phyloP scores from a whole-genome alignment of 108 stramenopile species.

The Ochromonas danica region DNA sequence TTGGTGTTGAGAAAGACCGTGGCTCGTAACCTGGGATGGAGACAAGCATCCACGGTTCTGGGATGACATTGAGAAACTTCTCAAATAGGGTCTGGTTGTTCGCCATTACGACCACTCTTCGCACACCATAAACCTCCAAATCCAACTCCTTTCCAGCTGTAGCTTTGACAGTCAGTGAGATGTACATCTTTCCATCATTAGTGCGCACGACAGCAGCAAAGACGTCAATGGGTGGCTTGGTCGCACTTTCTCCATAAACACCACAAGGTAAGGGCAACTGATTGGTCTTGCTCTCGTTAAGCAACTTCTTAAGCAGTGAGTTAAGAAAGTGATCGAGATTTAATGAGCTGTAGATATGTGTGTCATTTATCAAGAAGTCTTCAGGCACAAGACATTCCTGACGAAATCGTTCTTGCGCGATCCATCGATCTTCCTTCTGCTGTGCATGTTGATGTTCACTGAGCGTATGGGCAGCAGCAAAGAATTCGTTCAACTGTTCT shows the following conservation, averaged over 20 bases:
- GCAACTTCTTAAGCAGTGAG: not conserved
- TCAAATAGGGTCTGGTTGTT: not conserved
- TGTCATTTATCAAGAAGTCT: not conserved
- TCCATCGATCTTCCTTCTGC: constrained; percentile 1
- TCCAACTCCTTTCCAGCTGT: not conserved
- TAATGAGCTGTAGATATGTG: not conserved
- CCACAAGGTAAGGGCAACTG: not conserved
- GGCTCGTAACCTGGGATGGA: too few species aligned
- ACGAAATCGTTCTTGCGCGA: too few species aligned
- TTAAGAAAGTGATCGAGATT: not conserved
- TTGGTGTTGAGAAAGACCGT: too few species aligned
- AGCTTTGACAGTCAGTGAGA: constrained; percentile 1
- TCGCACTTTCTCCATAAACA: not conserved
- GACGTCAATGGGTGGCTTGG: constrained; percentile 11
- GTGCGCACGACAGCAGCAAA: not conserved
- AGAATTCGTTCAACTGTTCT: not conserved
- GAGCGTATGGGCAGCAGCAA: not conserved
- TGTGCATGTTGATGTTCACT: not conserved
- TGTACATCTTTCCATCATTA: constrained; percentile 2
- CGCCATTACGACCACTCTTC: not conserved
- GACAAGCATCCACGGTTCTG: too few species aligned
- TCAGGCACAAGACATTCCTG: not conserved
- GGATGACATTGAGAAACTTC: not conserved
- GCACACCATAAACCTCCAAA: not conserved
- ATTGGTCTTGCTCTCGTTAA: not conserved